Conservation (phyloP, 2,329 filamentous ascomycete species). For the Scedosporium aurantiacum region DNA sequence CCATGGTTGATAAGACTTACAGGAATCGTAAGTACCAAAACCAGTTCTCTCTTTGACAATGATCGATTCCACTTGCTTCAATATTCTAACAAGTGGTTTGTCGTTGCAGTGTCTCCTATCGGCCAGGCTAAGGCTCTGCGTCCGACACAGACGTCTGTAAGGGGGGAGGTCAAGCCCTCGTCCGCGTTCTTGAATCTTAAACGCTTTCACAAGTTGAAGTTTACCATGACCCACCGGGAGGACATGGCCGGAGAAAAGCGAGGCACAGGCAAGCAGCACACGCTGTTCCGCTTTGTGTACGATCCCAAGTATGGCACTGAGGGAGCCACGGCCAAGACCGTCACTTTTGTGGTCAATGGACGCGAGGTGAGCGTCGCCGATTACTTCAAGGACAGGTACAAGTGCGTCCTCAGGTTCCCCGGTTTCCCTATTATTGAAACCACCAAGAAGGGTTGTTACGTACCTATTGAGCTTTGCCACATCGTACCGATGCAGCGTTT, state of each 20-base stretch:
- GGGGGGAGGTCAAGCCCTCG: slow-evolving; percentile 24
- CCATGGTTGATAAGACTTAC: slow-evolving; percentile 6
- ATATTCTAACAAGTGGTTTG: too few relatives aligned
- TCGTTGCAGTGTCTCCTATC: neutral
- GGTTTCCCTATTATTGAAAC: slow-evolving; percentile 48
- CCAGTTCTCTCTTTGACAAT: neutral
- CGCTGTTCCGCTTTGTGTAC: slow-evolving; percentile 40
- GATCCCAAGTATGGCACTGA: slow-evolving; percentile 28
- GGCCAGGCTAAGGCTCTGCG: neutral
- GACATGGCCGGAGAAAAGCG: slow-evolving; percentile 22
- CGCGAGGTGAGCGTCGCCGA: slow-evolving; percentile 36
- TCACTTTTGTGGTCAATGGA: slow-evolving; percentile 43
- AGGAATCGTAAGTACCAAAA: slow-evolving; percentile 5
- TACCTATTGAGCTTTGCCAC: slow-evolving; percentile 51
- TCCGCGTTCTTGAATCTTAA: slow-evolving; percentile 44
- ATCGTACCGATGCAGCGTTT: slow-evolving; percentile 48
- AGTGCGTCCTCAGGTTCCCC: slow-evolving; percentile 32
- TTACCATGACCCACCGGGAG: slow-evolving; percentile 41
- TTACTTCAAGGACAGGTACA: slow-evolving; percentile 47
- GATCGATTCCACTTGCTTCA: neutral
- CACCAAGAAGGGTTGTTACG: slow-evolving; percentile 34
- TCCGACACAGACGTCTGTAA: neutral
- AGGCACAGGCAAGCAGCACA: slow-evolving; percentile 33
- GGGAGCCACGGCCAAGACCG: slow-evolving; percentile 38
- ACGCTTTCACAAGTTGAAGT: slow-evolving; percentile 43